Conservation (phyloP, 371 early-diverging fungal species). For the Vairimorpha ceranae region DNA sequence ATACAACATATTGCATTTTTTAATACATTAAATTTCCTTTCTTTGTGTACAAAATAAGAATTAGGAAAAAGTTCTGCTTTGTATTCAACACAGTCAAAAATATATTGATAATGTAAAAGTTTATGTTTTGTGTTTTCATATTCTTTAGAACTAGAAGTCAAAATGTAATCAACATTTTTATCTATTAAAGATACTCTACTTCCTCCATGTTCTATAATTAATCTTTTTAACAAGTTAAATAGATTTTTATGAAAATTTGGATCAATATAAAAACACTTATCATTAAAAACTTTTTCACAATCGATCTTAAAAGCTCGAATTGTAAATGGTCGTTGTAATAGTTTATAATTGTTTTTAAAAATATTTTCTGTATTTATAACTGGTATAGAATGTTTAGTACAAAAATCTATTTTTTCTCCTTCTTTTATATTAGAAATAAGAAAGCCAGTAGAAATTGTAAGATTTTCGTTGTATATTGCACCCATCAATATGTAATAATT, state of each 20-base stretch:
- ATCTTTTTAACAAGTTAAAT: constrained; percentile 50
- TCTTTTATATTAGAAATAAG: constrained; percentile 34
- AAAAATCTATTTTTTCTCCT: constrained; percentile 49
- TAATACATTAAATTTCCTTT: constrained; percentile 17
- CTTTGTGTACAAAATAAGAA: constrained; percentile 37
- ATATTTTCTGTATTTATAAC: constrained; percentile 49
- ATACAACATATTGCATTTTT: constrained; percentile 31
- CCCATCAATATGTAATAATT: constrained; percentile 59
- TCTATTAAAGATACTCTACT: constrained; percentile 50
- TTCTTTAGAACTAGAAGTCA: constrained; percentile 24
- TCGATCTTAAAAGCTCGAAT: constrained; percentile 27
- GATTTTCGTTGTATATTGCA: constrained; percentile 43
- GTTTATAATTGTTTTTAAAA: constrained; percentile 43
- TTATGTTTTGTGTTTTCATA: constrained; percentile 32
- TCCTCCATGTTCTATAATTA: constrained; percentile 60
- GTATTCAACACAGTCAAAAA: constrained; percentile 60
- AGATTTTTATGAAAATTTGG: constrained; percentile 29
- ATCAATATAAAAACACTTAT: constrained; percentile 59
- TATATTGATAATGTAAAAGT: constrained; percentile 60
- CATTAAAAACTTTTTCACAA: constrained; percentile 51
- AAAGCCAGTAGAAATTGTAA: constrained; percentile 54
- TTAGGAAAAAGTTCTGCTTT: constrained; percentile 50
- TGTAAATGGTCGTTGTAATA: constrained; percentile 30
- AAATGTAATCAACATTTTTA: constrained; percentile 45
- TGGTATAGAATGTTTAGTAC: constrained; percentile 57